Conservation (phyloP, 805 yeast genomes). For the Hanseniaspora hatyaiensis region DNA sequence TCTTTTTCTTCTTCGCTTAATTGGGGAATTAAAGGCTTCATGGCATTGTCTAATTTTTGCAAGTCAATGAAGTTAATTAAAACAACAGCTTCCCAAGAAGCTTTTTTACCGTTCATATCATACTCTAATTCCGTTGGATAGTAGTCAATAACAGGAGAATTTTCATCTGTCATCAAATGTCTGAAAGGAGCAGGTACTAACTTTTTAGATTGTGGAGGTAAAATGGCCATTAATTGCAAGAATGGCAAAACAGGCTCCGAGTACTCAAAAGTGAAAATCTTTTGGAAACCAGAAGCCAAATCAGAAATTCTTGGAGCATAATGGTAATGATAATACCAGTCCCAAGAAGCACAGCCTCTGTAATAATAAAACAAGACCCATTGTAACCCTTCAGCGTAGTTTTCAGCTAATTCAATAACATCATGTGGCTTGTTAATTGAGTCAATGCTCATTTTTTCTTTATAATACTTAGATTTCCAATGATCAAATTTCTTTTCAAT, state of each 20-base stretch:
- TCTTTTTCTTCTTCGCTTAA: conserved; percentile 57
- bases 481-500: conserved; percentile 61
- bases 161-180: conserved; percentile 70
- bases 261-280: conserved; percentile 47
- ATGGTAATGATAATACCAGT: conserved; percentile 83
- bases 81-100: conserved; percentile 96
- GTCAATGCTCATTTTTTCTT: conserved; percentile 62
- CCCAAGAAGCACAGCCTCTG: conserved; percentile 87
- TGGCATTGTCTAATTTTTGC: conserved; percentile 55
- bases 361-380: conserved; percentile 93
- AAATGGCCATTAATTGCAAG: conserved; percentile 92
- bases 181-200: conserved; percentile 71
- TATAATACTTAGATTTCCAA: conserved; percentile 83
- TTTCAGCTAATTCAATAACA: conserved; percentile 54
- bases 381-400: conserved; percentile 87
- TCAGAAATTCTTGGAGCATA: conserved; percentile 93
- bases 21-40: conserved; percentile 51
- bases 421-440: conserved; percentile 45
- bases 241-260: conserved; percentile 83
- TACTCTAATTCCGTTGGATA: conserved; percentile 80
- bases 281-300: conserved; percentile 57
- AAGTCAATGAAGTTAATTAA: conserved; percentile 85
- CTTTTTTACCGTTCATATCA: conserved; percentile 89
- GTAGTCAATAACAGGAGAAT: conserved; percentile 78
- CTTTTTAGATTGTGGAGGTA: conserved; percentile 79